phyloP scores from a whole-genome alignment of 805 yeast genomes.

The Pichia exigua region DNA sequence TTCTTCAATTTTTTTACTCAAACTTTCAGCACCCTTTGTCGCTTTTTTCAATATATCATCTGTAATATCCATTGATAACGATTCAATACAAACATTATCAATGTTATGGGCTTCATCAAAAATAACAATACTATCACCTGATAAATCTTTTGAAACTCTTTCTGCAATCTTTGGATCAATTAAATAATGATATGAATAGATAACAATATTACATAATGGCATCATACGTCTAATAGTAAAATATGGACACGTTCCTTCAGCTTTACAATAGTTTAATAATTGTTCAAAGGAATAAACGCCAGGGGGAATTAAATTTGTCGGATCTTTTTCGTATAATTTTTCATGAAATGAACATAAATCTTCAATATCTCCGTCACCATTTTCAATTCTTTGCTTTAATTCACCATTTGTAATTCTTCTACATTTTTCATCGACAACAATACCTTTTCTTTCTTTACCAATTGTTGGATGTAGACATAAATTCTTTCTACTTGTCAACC shows the following conservation, averaged over 20 bases:
- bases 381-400: constrained; percentile 57
- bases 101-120: constrained; percentile 99
- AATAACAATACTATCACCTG: constrained; percentile 87
- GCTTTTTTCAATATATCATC: constrained; percentile 85
- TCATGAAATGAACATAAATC: constrained; percentile 85
- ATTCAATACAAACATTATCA: constrained; percentile 97
- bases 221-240: constrained; percentile 98
- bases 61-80: constrained; percentile 83
- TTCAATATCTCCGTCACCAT: constrained; percentile 47
- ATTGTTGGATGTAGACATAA: constrained; percentile 86
- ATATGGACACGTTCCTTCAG: constrained; percentile 84
- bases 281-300: constrained; percentile 95
- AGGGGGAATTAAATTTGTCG: constrained; percentile 78
- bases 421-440: constrained; percentile 92
- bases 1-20: constrained; percentile 75
- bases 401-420: constrained; percentile 92
- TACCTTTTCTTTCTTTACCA: constrained; percentile 81
- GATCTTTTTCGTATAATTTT: constrained; percentile 77
- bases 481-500: constrained; percentile 90
- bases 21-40: constrained; percentile 72
- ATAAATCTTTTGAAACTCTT: constrained; percentile 84
- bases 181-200: constrained; percentile 93
- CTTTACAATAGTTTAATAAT: constrained; percentile 67
- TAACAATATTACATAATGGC: constrained; percentile 84
- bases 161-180: constrained; percentile 97